These are phyloP conservation scores for Pistacia integerrima DNA, from an alignment of 345 rosid species.

Conservation along the genomic window DNA sequence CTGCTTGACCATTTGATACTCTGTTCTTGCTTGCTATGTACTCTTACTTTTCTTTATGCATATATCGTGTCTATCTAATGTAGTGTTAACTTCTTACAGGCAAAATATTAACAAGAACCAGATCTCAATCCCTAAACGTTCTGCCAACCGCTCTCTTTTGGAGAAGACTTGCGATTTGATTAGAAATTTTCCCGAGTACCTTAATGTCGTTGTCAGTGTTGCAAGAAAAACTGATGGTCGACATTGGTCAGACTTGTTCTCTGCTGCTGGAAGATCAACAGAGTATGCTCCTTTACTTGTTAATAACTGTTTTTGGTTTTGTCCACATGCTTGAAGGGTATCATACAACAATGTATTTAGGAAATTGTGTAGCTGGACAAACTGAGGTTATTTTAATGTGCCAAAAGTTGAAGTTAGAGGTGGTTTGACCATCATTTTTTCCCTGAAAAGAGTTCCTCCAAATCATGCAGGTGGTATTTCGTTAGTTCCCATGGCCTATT, in stretches of 20 bases:
- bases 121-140: slow-evolving; percentile 41
- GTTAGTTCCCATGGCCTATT: background rate
- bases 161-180: slow-evolving; percentile 91
- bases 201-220: slow-evolving; percentile 96
- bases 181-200: slow-evolving; percentile 81
- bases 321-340: background rate
- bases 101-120: slow-evolving; percentile 68
- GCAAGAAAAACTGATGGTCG: slow-evolving; percentile 99
- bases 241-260: slow-evolving; percentile 96
- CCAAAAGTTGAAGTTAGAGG: background rate
- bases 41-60: background rate
- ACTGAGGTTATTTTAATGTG: background rate
- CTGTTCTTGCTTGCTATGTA: background rate
- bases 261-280: slow-evolving; percentile 98
- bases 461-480: background rate
- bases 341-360: background rate
- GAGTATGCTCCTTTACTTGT: slow-evolving; percentile 53
- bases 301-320: slow-evolving; percentile 3
- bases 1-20: slow-evolving; percentile 1
- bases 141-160: slow-evolving; percentile 57
- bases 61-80: slow-evolving; percentile 10
- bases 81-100: slow-evolving; percentile 41
- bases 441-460: background rate
- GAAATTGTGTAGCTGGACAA: background rate
- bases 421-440: background rate